Evolutionary conservation across 257 asterid species (phyloP), one percentile per base, ranked within the genome.

Genomic region (Nicotiana sylvestris): DNA sequence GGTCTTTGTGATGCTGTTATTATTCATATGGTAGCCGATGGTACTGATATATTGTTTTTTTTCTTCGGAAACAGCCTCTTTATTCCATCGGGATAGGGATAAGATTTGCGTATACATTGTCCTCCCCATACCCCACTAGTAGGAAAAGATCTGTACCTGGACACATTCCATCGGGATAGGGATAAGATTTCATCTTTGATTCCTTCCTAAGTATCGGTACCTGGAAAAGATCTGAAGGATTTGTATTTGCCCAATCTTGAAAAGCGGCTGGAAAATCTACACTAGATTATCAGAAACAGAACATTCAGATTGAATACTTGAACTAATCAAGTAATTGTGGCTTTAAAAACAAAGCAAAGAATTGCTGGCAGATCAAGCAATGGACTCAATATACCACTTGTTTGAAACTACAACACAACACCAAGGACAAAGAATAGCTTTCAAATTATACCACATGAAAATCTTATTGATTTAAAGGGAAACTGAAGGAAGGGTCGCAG

Each of bases 221-320:
- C 78, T 95, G 93, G 79, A 95, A 93, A 85, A 95, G 98, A 85
- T 91, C 94, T 70, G 88, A 83, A 65, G 98, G 98, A 89, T 95
- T 88, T 78, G 97, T 95, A 64, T 90, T 86, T 78, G 88, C 85
- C 98, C 98, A 95, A 89, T 93, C 93, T 89, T 92, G 98, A 89
- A 90, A 95, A 81, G 93, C 80, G 65, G 95, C 92, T 15, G 97
- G 93, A 82, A 95, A 95, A 87, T 93, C 98, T 89, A 92, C 93
- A 83, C 98, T 95, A 78, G 80, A 91, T 83, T 84, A 82, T 83
- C 82, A 83, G 70, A 92, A 77, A 78, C 6, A 29, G 82, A 89
- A 53, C 85, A 74, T 53, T 85, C 64, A 51, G 21, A 66, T 85
- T 85, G 82, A 84, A 30, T 4, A 81, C 43, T 12, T 10, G 68